These are phyloP conservation scores for Epipyxis sp. DNA, from an alignment of 108 stramenopile genomes.

Conservation along the genomic window DNA sequence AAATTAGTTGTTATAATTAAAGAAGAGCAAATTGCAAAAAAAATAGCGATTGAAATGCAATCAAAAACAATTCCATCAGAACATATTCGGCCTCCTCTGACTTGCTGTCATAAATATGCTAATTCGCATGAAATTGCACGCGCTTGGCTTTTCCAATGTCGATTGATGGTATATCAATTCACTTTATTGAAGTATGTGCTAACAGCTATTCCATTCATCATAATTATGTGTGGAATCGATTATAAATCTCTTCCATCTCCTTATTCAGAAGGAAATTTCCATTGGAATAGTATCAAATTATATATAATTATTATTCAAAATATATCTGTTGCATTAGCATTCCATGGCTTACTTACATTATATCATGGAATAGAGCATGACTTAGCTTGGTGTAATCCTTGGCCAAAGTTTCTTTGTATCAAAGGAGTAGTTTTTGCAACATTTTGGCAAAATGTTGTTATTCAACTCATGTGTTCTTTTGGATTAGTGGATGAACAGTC, in stretches of 20 bases:
- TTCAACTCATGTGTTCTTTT: slow-evolving; percentile 3
- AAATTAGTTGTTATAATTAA: no score
- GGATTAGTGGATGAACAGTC: slow-evolving; percentile 63
- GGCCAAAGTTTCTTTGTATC: slow-evolving; percentile 79
- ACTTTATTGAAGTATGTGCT: slow-evolving; percentile 73
- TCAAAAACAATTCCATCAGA: slow-evolving; percentile 41
- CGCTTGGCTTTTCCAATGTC: slow-evolving; percentile 77
- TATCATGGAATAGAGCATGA: slow-evolving; percentile 83
- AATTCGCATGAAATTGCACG: slow-evolving; percentile 62
- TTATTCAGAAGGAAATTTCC: slow-evolving; percentile 49
- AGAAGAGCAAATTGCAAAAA: not conserved
- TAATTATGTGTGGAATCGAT: slow-evolving; percentile 43
- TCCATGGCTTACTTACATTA: slow-evolving; percentile 80
- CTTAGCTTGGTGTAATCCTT: slow-evolving; percentile 75
- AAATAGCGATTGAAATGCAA: not conserved
- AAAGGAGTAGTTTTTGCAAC: slow-evolving; percentile 85
- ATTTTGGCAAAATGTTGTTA: slow-evolving; percentile 71
- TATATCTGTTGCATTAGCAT: slow-evolving; percentile 74
- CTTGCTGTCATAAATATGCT: slow-evolving; percentile 54
- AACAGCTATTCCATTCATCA: slow-evolving; percentile 62
- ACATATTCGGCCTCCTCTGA: slow-evolving; percentile 66
- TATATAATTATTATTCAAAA: slow-evolving; percentile 73
- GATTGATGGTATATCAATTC: slow-evolving; percentile 82
- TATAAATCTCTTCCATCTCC: not conserved
- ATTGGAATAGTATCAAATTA: slow-evolving; percentile 70